Evolutionary conservation across 1,284 basidiomycete genomes (phyloP).

Genomic region (Salmacisia buchloeana): DNA sequence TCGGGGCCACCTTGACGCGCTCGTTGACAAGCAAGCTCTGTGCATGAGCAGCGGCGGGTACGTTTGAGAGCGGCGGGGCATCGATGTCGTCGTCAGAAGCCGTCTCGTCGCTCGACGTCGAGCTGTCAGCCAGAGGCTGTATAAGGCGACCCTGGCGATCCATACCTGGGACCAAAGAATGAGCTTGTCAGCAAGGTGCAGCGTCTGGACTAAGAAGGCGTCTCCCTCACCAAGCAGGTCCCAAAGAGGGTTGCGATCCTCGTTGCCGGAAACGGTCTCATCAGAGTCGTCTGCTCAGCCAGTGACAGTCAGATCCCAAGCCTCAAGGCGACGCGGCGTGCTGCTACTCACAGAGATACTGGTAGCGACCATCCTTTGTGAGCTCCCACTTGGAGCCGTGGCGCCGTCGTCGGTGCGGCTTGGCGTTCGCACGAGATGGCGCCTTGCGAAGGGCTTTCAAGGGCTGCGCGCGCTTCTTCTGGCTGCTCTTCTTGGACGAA

Average conservation of each 20-base stretch:
- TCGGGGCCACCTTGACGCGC: too few relatives aligned
- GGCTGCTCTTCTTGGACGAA: too few relatives aligned
- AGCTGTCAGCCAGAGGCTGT: background rate
- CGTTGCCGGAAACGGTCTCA: background rate
- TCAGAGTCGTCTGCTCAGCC: background rate
- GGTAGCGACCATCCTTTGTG: background rate
- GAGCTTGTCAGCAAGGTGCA: background rate
- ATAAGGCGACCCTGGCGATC: conserved; percentile 1
- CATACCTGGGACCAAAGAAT: background rate
- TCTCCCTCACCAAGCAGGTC: conserved; percentile 1
- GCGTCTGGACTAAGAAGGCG: background rate
- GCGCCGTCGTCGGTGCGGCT: background rate
- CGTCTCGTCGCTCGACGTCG: background rate
- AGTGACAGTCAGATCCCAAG: background rate
- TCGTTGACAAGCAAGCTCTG: too few relatives aligned
- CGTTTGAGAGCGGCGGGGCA: background rate
- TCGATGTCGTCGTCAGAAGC: background rate
- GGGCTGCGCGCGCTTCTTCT: too few relatives aligned
- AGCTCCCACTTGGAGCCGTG: background rate
- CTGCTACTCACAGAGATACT: conserved; percentile 3
- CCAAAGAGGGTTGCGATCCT: background rate
- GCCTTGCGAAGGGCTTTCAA: too few relatives aligned
- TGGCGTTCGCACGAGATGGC: background rate
- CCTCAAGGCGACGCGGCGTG: too few relatives aligned
- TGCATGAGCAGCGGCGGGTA: background rate